Percentiles rank a stretch among this genome's conserved stretches.
Conservation (phyloP, 257 asterid genomes). For the Parsonsia alboflavescens region DNA sequence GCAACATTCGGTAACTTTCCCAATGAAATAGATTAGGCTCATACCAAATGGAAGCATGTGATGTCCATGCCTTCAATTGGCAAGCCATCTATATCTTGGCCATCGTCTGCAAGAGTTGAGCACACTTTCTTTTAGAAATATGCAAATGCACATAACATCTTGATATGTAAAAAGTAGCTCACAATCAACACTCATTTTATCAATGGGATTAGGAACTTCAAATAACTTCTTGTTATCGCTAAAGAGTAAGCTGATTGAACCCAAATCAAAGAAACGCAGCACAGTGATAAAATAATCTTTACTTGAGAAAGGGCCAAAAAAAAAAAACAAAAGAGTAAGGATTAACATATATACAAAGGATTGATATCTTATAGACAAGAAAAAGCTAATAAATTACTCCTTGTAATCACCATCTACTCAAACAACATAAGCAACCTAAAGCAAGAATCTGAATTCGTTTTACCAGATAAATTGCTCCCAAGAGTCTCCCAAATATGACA, state of each 20-base stretch:
- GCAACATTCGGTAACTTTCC: neutral
- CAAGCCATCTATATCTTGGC: conserved; percentile 74
- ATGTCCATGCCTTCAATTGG: conserved; percentile 96
- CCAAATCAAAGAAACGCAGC: neutral
- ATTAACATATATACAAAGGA: neutral
- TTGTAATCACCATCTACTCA: neutral
- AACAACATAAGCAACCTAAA: neutral
- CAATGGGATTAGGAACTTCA: neutral
- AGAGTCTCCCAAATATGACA: neutral
- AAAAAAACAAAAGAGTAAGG: neutral
- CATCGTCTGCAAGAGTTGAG: conserved; percentile 62
- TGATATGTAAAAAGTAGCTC: neutral
- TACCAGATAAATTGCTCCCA: neutral
- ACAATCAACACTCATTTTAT: neutral
- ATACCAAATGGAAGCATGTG: conserved; percentile 89
- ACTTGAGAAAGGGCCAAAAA: neutral
- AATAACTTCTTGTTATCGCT: neutral
- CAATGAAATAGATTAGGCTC: neutral
- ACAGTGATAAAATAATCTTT: neutral
- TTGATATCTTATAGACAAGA: neutral
- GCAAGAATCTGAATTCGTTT: neutral
- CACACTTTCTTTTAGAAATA: conserved; percentile 11
- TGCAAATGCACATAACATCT: neutral
- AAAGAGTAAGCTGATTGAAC: neutral
- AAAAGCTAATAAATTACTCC: neutral